Percentiles rank a stretch among this genome's conserved stretches.
phyloP scores from a whole-genome alignment of 768 basidiomycete genomes.

The Stropharia rugosoannulata region DNA sequence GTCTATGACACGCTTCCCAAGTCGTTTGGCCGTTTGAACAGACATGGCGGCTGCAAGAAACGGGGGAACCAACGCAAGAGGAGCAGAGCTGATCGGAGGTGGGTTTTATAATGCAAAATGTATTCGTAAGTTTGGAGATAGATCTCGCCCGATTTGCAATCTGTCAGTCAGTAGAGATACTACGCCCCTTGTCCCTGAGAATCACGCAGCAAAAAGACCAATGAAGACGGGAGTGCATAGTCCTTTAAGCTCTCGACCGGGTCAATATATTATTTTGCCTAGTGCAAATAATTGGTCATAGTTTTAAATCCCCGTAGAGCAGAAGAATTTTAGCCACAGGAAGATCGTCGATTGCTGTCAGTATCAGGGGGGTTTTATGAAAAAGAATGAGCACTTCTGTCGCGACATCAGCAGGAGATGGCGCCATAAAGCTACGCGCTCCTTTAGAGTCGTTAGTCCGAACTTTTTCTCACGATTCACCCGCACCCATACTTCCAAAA shows the following conservation, averaged over 20 bases:
- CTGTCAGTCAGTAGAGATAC: not conserved
- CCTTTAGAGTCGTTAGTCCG: not conserved
- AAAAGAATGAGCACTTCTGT: conserved; percentile 19
- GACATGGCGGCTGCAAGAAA: conserved; percentile 18
- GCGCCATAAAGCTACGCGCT: conserved; percentile 11
- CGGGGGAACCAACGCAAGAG: conserved; percentile 4
- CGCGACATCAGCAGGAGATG: conserved; percentile 19
- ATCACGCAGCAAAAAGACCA: not conserved
- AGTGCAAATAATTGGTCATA: not conserved
- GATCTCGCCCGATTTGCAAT: conserved; percentile 5
- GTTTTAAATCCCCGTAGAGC: not conserved
- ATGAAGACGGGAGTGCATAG: not conserved
- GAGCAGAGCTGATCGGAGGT: conserved; percentile 6
- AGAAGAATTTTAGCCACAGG: too few relatives aligned
- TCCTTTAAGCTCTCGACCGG: not conserved
- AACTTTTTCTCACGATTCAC: not conserved
- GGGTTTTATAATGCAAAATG: conserved; percentile 11
- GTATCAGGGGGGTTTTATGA: not conserved
- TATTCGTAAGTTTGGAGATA: conserved; percentile 4
- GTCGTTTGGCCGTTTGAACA: conserved; percentile 35
- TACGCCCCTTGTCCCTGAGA: not conserved
- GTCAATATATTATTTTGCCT: too few relatives aligned
- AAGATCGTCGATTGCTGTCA: not conserved
- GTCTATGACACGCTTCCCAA: conserved; percentile 57
- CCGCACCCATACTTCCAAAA: too few relatives aligned